Evolutionary conservation across 805 yeast genomes (phyloP).

Genomic region (Aciculoconidium aculeatum): DNA sequence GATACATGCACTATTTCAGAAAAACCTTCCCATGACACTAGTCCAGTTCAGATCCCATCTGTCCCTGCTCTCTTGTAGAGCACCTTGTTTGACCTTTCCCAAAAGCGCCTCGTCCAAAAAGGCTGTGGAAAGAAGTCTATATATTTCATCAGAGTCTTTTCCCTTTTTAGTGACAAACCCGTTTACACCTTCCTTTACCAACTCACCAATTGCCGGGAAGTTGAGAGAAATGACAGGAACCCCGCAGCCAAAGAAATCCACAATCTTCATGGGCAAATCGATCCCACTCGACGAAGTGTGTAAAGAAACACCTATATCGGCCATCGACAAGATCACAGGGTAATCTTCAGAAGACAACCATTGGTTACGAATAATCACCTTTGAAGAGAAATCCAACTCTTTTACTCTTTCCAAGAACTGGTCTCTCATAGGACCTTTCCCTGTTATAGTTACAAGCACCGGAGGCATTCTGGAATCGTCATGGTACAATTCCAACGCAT

Average conservation of each 20-base stretch:
- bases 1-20: constrained; percentile 13
- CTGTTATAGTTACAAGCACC: constrained; percentile 78
- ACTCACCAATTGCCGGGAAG: constrained; percentile 73
- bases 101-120: constrained; percentile 27
- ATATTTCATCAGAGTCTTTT: constrained; percentile 18
- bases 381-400: constrained; percentile 36
- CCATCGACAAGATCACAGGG: constrained; percentile 65
- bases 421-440: constrained; percentile 81
- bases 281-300: constrained; percentile 90
- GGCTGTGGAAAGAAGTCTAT: constrained; percentile 19
- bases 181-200: constrained; percentile 62
- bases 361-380: constrained; percentile 53
- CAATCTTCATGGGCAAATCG: constrained; percentile 95
- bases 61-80: constrained; percentile 56
- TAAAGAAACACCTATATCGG: constrained; percentile 85
- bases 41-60: constrained; percentile 81
- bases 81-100: constrained; percentile 54
- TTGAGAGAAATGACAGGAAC: constrained; percentile 79
- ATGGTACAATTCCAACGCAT: constrained; percentile 54
- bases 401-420: constrained; percentile 45
- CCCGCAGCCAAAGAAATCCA: constrained; percentile 95
- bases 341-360: constrained; percentile 82
- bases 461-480: constrained; percentile 43
- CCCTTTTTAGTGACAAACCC: constrained; percentile 48
- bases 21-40: constrained; percentile 31